Conservation (phyloP, 208 protist genomes). For the Zelonia costaricensis region DNA sequence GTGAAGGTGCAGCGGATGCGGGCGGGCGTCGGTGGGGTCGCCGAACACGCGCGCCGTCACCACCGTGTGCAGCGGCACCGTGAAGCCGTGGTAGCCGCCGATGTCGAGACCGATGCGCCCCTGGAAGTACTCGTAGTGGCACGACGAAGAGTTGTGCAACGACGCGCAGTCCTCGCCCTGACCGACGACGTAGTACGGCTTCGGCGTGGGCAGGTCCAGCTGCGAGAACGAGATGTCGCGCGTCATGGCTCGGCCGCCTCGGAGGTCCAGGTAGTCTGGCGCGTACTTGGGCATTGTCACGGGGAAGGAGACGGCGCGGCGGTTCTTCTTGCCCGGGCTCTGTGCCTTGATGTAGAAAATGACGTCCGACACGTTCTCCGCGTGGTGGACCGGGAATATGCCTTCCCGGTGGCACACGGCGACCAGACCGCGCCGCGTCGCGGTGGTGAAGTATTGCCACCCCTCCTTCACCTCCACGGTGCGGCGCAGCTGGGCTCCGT, state of each 20-base stretch:
- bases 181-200: slow-evolving; percentile 72
- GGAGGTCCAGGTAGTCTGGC: slow-evolving; percentile 51
- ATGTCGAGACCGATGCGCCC: slow-evolving; percentile 32
- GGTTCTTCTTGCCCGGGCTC: not conserved
- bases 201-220: slow-evolving; percentile 21
- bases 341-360: slow-evolving; percentile 64
- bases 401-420: slow-evolving; percentile 51
- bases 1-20: slow-evolving; percentile 87
- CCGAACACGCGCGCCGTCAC: slow-evolving; percentile 72
- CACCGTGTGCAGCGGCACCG: slow-evolving; percentile 56
- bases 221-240: slow-evolving; percentile 82
- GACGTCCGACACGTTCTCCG: slow-evolving; percentile 25
- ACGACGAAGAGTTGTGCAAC: slow-evolving; percentile 56
- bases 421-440: slow-evolving; percentile 58
- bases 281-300: slow-evolving; percentile 37
- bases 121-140: slow-evolving; percentile 69
- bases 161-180: slow-evolving; percentile 70
- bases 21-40: slow-evolving; percentile 61
- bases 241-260: slow-evolving; percentile 2
- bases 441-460: slow-evolving; percentile 86
- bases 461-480: slow-evolving; percentile 36
- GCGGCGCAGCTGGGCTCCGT: slow-evolving; percentile 66
- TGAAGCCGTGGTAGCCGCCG: slow-evolving; percentile 64
- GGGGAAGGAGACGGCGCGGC: slow-evolving; percentile 31
- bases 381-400: slow-evolving; percentile 46